Base-by-base conservation (phyloP, 2,329 filamentous ascomycete genomes). In the Drechslerella coelobrocha region DNA sequence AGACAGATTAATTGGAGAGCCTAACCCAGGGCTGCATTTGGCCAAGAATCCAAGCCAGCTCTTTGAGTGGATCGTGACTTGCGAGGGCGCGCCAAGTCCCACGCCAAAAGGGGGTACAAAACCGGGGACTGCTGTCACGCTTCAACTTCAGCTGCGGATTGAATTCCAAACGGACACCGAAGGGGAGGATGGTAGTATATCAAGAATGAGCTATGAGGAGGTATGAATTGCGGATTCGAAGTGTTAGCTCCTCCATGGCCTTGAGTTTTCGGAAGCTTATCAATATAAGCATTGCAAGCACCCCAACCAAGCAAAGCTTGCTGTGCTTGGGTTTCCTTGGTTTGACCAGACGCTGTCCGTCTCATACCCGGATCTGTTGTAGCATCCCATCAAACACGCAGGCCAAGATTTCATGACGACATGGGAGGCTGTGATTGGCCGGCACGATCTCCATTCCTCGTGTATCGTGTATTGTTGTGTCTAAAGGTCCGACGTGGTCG, bases 251-350 rank as follows among this genome's bases (percentile, higher is more conserved):
- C 29, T 34, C 29, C 12, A 10, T n/a, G n/a, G n/a, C n/a, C n/a
- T n/a, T 37, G 37, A 17, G 43, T 43, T 41, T 37, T 61, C 21
- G 55, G 21, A 23, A 53, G n/a, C n/a, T n/a, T n/a, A 53, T 53
- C 47, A 31, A 29, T 21, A 12, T 4, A 9, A 2, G 29, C 34
- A 31, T 21, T 51, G 24, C 50, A 61, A 68, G 55, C 45, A 48
- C 9, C 29, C n/a, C n/a, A n/a, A 23, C 55, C 60, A 54, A 55
- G 55, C 39, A 68, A 61, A 68, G 56, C 56, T 68, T 61, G 63
- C 27, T 12, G 19, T 9, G 47, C 56, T 60, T 61, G 34, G 45
- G 24, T 37, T 37, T 56, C 26, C 56, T 61, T 61, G 56, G 55
- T 23, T 27, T 21, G 31, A 52, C 55, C 47, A 39, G 34, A 34